Percentiles rank a stretch among this genome's conserved stretches.
Evolutionary conservation across 2,329 filamentous ascomycete genomes (phyloP).

Genomic region (Pseudogymnoascus sp.): DNA sequence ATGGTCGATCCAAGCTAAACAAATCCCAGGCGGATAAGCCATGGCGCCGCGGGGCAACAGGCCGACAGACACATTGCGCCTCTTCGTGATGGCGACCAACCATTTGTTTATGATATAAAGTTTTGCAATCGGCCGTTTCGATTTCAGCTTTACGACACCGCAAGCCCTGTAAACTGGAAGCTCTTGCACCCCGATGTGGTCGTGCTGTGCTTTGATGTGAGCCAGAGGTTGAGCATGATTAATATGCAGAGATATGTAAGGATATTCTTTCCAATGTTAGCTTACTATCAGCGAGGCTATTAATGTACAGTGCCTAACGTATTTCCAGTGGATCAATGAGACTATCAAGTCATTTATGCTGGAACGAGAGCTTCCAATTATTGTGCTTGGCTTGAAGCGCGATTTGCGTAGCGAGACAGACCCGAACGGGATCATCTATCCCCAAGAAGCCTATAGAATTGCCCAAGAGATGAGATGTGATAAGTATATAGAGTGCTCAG

Average conservation of each 20-base stretch:
- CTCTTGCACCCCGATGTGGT: conserved; percentile 49
- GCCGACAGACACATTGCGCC: conserved; percentile 37
- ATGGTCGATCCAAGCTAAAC: neutral
- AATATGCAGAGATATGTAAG: conserved; percentile 48
- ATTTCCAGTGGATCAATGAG: conserved; percentile 47
- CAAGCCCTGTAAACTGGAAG: conserved; percentile 49
- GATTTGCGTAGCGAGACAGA: conserved; percentile 48
- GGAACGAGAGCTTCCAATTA: conserved; percentile 40
- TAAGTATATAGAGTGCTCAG: conserved; percentile 56
- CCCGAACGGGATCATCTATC: conserved; percentile 51
- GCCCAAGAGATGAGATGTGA: conserved; percentile 52
- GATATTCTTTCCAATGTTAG: neutral
- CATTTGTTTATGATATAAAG: conserved; percentile 48
- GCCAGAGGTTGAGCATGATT: conserved; percentile 47
- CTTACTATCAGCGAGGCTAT: neutral
- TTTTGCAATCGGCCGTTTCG: conserved; percentile 39
- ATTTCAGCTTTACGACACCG: conserved; percentile 52
- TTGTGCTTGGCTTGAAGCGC: conserved; percentile 52
- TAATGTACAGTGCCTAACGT: neutral
- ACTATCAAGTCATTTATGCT: conserved; percentile 38
- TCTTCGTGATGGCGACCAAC: conserved; percentile 50
- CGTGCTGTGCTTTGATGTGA: conserved; percentile 54
- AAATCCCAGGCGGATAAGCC: conserved; percentile 41
- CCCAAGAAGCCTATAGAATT: conserved; percentile 48
- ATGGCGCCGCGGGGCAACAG: conserved; percentile 32